phyloP scores from a whole-genome alignment of 371 early-diverging fungal genomes.

The Apophysomyces variabilis region DNA sequence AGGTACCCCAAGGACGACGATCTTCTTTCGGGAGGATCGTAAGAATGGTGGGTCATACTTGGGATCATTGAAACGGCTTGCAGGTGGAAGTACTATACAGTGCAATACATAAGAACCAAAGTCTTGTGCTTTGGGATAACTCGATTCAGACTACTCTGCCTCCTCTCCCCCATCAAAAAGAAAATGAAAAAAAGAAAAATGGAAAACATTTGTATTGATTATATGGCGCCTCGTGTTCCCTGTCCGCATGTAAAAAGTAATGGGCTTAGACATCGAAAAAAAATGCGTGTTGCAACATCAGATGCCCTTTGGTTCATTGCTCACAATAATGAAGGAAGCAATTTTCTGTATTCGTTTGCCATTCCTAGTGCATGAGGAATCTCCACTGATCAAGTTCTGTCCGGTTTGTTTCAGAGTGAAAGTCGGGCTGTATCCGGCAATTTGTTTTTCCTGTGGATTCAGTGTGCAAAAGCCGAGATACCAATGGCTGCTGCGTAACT shows the following conservation, averaged over 20 bases:
- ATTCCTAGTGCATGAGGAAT: no score
- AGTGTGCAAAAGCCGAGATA: no score
- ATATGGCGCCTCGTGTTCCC: no score
- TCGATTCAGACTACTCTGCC: constrained; percentile 59
- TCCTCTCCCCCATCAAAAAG: constrained; percentile 26
- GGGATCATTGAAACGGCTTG: constrained; percentile 43
- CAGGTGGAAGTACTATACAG: constrained; percentile 53
- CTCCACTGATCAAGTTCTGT: no score
- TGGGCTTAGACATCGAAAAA: background rate
- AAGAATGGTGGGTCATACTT: constrained; percentile 21
- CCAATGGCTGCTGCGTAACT: no score
- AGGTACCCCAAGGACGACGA: constrained; percentile 6
- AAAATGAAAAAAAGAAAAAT: constrained; percentile 13
- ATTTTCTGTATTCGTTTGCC: no score
- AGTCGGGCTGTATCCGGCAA: no score
- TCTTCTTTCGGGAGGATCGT: background rate
- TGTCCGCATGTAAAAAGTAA: background rate
- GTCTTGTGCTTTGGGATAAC: constrained; percentile 32
- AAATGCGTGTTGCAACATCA: no score
- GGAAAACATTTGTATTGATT: background rate
- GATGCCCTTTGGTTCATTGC: no score
- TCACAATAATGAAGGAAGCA: no score
- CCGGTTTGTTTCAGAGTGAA: no score
- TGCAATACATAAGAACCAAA: constrained; percentile 53
- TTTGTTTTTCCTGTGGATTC: no score